These are phyloP conservation scores for Neoboletus subvelutipes DNA, from an alignment of 768 basidiomycete genomes.

Conservation along the genomic window DNA sequence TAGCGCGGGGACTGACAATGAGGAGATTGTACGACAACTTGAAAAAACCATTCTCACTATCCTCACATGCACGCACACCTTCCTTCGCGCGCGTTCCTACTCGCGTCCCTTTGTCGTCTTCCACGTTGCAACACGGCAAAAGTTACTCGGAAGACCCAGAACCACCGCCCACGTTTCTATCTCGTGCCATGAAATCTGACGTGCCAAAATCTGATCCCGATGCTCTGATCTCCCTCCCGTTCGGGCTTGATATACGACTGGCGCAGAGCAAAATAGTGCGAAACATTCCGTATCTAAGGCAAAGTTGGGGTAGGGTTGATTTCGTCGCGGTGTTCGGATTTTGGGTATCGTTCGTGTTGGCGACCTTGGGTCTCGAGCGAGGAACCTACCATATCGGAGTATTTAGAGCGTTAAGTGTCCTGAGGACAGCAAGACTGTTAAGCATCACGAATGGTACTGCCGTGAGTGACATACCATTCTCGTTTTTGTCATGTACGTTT, in stretches of 20 bases:
- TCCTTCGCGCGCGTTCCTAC: constrained; percentile 17
- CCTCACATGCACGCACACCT: constrained; percentile 19
- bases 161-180: constrained; percentile 49
- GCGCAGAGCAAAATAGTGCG: constrained; percentile 56
- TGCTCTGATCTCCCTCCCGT: constrained; percentile 52
- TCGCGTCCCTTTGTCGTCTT: constrained; percentile 5
- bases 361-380: constrained; percentile 65
- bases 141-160: constrained; percentile 39
- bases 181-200: constrained; percentile 47
- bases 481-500: not conserved
- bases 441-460: constrained; percentile 91
- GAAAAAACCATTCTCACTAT: constrained; percentile 54
- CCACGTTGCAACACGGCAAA: not conserved
- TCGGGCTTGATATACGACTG: constrained; percentile 56
- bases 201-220: constrained; percentile 35
- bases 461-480: constrained; percentile 42
- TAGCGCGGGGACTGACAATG: constrained; percentile 46
- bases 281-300: constrained; percentile 84
- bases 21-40: constrained; percentile 46
- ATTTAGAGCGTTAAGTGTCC: constrained; percentile 85
- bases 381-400: constrained; percentile 74
- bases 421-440: constrained; percentile 78
- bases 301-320: constrained; percentile 92
- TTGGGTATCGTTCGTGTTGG: constrained; percentile 81
- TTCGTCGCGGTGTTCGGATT: constrained; percentile 82